Conservation (phyloP, 345 rosid species). For the Lumnitzera littorea region DNA sequence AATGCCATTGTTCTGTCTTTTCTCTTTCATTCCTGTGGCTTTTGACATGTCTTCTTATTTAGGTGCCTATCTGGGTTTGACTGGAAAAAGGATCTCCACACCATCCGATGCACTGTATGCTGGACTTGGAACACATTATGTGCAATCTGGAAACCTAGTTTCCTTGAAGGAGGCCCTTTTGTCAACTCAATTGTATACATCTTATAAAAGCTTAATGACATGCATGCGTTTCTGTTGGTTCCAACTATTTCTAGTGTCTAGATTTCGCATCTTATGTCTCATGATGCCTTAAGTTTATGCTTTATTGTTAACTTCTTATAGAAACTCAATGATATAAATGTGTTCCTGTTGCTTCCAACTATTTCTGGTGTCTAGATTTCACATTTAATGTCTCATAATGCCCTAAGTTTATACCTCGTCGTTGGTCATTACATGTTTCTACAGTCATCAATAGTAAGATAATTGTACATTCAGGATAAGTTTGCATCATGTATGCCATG, state of each 20-base stretch:
- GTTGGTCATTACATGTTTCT: too few species aligned
- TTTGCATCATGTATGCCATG: too few species aligned
- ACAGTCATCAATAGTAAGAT: too few species aligned
- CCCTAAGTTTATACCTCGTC: too few species aligned
- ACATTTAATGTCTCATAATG: too few species aligned
- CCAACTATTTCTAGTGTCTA: background rate
- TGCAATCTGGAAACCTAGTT: slow-evolving; percentile 56
- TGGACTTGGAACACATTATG: slow-evolving; percentile 84
- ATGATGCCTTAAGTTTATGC: too few species aligned
- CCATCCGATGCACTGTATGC: slow-evolving; percentile 81
- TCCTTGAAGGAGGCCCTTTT: slow-evolving; percentile 70
- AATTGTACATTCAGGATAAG: too few species aligned
- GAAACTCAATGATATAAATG: too few species aligned
- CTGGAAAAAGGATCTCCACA: slow-evolving; percentile 78
- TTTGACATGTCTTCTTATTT: slow-evolving; percentile 11
- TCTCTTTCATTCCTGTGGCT: background rate
- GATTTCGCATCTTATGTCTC: too few species aligned
- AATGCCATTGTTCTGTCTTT: background rate
- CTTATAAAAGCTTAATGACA: background rate
- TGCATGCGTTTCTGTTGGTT: background rate
- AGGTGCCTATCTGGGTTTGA: slow-evolving; percentile 92
- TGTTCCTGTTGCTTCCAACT: too few species aligned
- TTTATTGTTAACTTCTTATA: too few species aligned
- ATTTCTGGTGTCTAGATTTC: too few species aligned
- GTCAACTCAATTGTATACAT: slow-evolving; percentile 47